Evolutionary conservation across 2,329 filamentous ascomycete species (phyloP).

Genomic region (Dothistroma pini): DNA sequence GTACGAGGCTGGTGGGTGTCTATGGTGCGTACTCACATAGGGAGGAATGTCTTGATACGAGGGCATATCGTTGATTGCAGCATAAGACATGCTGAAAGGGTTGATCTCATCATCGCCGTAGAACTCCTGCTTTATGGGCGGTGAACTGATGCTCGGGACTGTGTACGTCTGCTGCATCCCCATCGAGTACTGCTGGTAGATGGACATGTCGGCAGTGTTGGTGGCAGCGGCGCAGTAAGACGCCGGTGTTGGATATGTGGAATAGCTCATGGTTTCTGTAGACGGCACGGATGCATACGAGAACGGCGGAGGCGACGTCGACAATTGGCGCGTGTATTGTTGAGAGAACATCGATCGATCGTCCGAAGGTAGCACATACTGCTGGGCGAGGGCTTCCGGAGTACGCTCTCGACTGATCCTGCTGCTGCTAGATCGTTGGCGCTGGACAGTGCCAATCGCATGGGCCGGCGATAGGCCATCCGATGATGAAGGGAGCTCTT

Average conservation of each 20-base stretch:
- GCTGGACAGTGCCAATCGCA: constrained; percentile 9
- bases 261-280: constrained; percentile 58
- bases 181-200: constrained; percentile 55
- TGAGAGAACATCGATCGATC: constrained; percentile 62
- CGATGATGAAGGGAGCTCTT: constrained; percentile 47
- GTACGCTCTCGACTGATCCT: constrained; percentile 24
- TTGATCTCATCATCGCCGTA: constrained; percentile 58
- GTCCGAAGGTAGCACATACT: constrained; percentile 44
- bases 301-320: constrained; percentile 68
- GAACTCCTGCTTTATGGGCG: constrained; percentile 64
- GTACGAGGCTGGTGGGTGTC: constrained; percentile 18
- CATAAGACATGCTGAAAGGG: constrained; percentile 66
- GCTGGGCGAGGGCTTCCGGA: constrained; percentile 28
- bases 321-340: constrained; percentile 65
- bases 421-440: constrained; percentile 28
- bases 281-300: constrained; percentile 64
- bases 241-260: constrained; percentile 23
- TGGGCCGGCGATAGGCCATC: constrained; percentile 14
- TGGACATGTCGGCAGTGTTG: constrained; percentile 46
- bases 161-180: constrained; percentile 39
- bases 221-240: constrained; percentile 25
- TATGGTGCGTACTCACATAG: constrained; percentile 57
- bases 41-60: constrained; percentile 66
- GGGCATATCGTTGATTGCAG: constrained; percentile 47
- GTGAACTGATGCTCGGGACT: constrained; percentile 40